Conservation (phyloP, 2,329 filamentous ascomycete genomes). For the Sphaerulina musiva region DNA sequence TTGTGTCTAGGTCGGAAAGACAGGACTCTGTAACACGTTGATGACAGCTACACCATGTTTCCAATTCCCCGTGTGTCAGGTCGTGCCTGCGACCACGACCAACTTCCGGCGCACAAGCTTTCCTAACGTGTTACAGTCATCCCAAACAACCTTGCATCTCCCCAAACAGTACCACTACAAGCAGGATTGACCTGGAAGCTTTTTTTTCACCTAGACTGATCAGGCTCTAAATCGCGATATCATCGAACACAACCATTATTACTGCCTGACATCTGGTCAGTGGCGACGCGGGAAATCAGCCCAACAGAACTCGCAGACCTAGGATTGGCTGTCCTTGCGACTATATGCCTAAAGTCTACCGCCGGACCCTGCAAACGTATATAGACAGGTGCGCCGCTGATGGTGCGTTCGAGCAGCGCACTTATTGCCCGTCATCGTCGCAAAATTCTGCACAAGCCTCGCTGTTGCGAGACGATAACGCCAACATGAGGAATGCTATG, state of each 20-base stretch:
- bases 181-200: constrained; percentile 1
- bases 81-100: background rate
- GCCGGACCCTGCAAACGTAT: constrained; percentile 8
- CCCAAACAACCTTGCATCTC: constrained; percentile 4
- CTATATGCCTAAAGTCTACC: constrained; percentile 1
- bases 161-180: background rate
- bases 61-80: background rate
- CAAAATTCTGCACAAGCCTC: background rate
- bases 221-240: constrained; percentile 1
- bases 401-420: constrained; percentile 3
- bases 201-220: background rate
- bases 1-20: too few species aligned
- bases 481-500: constrained; percentile 13
- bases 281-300: too few species aligned
- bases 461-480: constrained; percentile 2
- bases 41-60: background rate
- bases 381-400: constrained; percentile 14
- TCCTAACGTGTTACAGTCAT: background rate
- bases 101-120: constrained; percentile 1
- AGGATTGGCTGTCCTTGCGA: background rate
- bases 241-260: background rate
- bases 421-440: background rate
- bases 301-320: background rate
- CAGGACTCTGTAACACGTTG: background rate
- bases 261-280: background rate